Base-by-base conservation (phyloP, 345 rosid species). In the Acer negundo region DNA sequence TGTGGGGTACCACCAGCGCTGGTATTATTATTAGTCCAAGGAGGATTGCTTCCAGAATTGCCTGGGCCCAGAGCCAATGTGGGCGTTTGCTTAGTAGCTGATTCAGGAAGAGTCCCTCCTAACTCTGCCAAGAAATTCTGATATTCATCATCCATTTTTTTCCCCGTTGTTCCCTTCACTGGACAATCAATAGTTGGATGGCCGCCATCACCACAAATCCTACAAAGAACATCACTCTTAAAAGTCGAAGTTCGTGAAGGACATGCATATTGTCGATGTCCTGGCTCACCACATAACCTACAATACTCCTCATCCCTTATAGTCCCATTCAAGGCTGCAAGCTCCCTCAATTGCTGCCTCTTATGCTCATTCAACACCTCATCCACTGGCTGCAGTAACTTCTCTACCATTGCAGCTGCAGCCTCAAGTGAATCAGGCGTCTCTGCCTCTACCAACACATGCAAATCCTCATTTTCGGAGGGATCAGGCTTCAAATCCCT, bases 151-250 rank as follows among this genome's bases (percentile, higher is more conserved):
- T 97, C 99, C 99, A 93, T 97, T 80, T 91, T 97, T 92, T 97
- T 94, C 62, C 99, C 96, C 0, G 87, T 86, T 11, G 98, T 87
- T 74, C 97, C 97, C 88, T 97, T 97, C 77, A 94, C 87, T 2
- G 97, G 99, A 77, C 99, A 97, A 86, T 97, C 98, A 66, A 94
- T 97, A 0, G 98, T 97, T 7, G 99, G 99, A 71, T 97, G 99
- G 64, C 99, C 98, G 78, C 94, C 97, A 86, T 97, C 99, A 85
- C 98, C 93, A 74, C 99, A 94, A n/a, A 93, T 94, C 90, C 94
- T 94, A 80, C 99, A 94, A 73, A 91, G 97, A 69, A 97, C 99
- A 81, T 88, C 99, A 82, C 98, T 93, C 78, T 97, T 94, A 79
- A 96, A 97, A n/a, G 98, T 94, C 20, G 92, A 89, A 10, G 89